These are phyloP conservation scores for Chlorella sorokiniana DNA, from an alignment of 139 green algal species.

Conservation along the genomic window DNA sequence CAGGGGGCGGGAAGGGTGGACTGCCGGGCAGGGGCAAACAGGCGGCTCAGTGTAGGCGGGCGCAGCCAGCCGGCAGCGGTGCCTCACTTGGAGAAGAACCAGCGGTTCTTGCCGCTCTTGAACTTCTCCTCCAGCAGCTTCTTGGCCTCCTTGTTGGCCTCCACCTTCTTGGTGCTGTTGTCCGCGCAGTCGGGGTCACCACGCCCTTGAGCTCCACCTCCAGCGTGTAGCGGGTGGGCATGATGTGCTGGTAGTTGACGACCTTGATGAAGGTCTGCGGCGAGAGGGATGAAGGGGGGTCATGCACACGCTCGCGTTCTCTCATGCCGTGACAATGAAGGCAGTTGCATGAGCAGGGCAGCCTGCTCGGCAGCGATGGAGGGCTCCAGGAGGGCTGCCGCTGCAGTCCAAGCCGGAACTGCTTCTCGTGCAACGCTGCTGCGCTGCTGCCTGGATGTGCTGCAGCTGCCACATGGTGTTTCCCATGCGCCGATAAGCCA, in stretches of 20 bases:
- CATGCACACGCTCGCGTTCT: too few species aligned
- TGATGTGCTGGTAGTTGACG: constrained; percentile 99
- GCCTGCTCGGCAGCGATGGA: too few species aligned
- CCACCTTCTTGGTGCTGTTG: constrained; percentile 87
- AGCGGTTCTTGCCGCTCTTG: constrained; percentile 99
- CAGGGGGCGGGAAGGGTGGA: too few species aligned
- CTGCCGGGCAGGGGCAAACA: too few species aligned
- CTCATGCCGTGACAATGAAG: too few species aligned
- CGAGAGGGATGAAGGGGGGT: background rate
- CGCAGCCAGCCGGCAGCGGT: too few species aligned
- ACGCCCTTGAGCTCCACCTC: constrained; percentile 96
- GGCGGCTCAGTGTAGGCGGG: too few species aligned
- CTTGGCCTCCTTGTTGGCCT: constrained; percentile 92
- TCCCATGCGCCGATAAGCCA: too few species aligned
- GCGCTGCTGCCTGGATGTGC: background rate
- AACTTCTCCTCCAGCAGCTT: constrained; percentile 98
- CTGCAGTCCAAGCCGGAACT: background rate
- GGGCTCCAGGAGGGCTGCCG: background rate
- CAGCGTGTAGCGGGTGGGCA: constrained; percentile 99
- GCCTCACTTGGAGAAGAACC: too few species aligned
- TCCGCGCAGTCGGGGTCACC: constrained; percentile 86
- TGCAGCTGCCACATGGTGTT: background rate
- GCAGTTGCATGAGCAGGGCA: too few species aligned
- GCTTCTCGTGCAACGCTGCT: background rate
- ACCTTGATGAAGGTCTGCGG: constrained; percentile 96